Evolutionary conservation across 176 grass and related monocot species (phyloP).

Genomic region (Avena eriantha): DNA sequence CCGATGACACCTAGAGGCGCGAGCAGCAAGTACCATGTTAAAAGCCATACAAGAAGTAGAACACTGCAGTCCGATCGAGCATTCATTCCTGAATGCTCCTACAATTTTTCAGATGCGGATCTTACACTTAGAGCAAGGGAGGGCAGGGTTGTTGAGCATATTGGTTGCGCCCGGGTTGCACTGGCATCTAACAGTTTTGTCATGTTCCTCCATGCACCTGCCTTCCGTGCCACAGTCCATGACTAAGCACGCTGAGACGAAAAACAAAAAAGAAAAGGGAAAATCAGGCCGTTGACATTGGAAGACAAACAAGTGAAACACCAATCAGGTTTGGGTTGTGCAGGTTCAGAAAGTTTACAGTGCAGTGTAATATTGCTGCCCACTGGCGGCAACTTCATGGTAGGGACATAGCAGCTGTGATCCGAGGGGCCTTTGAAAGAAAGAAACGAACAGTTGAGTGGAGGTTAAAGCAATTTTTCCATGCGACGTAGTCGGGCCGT

Average conservation of each 20-base stretch:
- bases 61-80: not conserved
- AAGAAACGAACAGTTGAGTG: not conserved
- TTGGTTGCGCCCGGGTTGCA: conserved; percentile 22
- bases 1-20: conserved; percentile 24
- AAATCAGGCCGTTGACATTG: not conserved
- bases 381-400: not conserved
- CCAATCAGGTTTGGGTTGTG: not conserved
- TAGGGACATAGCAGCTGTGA: not conserved
- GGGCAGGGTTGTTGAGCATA: not conserved
- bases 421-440: not conserved
- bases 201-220: not conserved
- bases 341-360: conserved; percentile 10
- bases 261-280: not conserved
- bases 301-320: not conserved
- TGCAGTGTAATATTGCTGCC: not conserved
- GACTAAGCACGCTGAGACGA: conserved; percentile 23
- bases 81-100: not conserved
- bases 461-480: not conserved
- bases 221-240: conserved; percentile 30
- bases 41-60: not conserved
- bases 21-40: not conserved
- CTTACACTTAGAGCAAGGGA: conserved; percentile 48
- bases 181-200: not conserved
- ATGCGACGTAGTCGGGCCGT: not conserved
- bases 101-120: not conserved